Conservation (phyloP, 2,329 filamentous ascomycete species). For the Talaromyces sp. region DNA sequence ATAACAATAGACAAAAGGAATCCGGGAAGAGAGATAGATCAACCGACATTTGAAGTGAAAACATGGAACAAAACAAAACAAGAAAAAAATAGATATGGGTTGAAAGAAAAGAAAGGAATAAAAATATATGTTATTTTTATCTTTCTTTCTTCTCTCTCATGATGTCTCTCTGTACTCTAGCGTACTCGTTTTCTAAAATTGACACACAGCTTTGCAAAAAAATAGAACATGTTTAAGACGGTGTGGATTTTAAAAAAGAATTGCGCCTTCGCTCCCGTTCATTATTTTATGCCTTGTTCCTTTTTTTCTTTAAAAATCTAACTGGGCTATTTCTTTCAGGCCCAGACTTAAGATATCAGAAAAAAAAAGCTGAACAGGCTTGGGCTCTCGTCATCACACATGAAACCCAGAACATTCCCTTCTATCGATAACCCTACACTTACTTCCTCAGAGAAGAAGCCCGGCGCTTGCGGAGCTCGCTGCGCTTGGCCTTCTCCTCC, state of each 20-base stretch:
- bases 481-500: conserved; percentile 92
- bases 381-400: neutral
- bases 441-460: conserved; percentile 93
- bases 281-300: conserved; percentile 1
- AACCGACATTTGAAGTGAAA: neutral
- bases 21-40: conserved; percentile 4
- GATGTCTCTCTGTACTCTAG: neutral
- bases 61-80: neutral
- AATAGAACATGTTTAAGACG: neutral
- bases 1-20: neutral
- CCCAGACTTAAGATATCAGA: neutral
- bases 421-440: conserved; percentile 2
- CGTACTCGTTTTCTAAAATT: neutral
- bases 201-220: neutral
- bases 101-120: neutral
- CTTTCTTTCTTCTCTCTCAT: neutral
- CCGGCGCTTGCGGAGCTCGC: conserved; percentile 92
- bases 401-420: conserved; percentile 1
- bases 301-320: neutral
- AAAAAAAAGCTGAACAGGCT: neutral
- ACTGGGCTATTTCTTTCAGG: neutral
- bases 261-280: conserved; percentile 1
- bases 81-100: conserved; percentile 6
- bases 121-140: neutral
- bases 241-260: conserved; percentile 1